Evolutionary conservation across 345 rosid species (phyloP).

Genomic region (Corchorus capsularis): DNA sequence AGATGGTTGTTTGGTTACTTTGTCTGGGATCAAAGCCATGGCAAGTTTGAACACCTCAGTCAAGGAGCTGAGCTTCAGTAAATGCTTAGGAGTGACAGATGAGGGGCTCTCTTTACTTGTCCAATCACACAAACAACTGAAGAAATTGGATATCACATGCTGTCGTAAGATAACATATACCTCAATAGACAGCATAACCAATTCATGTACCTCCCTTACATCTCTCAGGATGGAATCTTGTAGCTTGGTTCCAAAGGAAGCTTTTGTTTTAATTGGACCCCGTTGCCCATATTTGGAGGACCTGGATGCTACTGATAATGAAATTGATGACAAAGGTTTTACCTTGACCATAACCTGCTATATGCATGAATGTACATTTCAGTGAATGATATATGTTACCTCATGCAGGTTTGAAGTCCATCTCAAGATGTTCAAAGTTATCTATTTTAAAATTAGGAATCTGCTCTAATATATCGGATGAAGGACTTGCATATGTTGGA

Average conservation of each 20-base stretch:
- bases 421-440: constrained; percentile 39
- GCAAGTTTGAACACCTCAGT: constrained; percentile 33
- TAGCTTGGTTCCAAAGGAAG: constrained; percentile 44
- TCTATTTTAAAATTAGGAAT: constrained; percentile 47
- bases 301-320: constrained; percentile 48
- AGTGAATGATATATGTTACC: neutral
- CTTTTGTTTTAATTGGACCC: constrained; percentile 48
- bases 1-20: constrained; percentile 44
- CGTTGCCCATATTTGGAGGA: constrained; percentile 45
- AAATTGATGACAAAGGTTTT: constrained; percentile 45
- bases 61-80: constrained; percentile 46
- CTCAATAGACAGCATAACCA: constrained; percentile 39
- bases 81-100: constrained; percentile 43
- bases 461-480: constrained; percentile 43
- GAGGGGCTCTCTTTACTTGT: constrained; percentile 43
- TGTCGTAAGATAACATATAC: constrained; percentile 47
- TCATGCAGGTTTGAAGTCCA: constrained; percentile 45
- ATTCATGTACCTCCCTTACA: constrained; percentile 41
- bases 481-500: constrained; percentile 42
- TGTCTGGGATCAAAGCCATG: constrained; percentile 42
- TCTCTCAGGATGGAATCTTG: constrained; percentile 56
- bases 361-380: constrained; percentile 11
- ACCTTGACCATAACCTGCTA: constrained; percentile 12
- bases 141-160: constrained; percentile 49
- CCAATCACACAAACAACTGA: constrained; percentile 35